Evolutionary conservation across 2,329 filamentous ascomycete genomes (phyloP).

Genomic region (Aureobasidium lini): DNA sequence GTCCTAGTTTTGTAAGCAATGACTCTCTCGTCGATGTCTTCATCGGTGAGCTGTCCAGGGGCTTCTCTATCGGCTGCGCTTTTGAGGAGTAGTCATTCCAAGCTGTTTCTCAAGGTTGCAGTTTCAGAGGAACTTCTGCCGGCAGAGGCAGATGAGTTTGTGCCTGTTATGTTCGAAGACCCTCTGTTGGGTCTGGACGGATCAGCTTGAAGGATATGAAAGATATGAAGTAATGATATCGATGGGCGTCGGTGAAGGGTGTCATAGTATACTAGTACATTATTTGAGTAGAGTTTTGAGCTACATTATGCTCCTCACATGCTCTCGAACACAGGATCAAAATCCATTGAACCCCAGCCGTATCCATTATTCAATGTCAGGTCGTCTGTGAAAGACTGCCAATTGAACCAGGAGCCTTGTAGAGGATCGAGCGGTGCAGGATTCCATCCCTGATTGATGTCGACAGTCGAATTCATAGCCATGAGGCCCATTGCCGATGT

Average conservation of each 20-base stretch:
- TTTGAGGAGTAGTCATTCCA: too few species aligned
- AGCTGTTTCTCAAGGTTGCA: too few species aligned
- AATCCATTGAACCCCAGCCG: constrained; percentile 6
- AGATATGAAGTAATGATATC: not conserved
- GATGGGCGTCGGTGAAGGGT: not conserved
- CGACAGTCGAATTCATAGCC: not conserved
- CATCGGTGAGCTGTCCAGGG: too few species aligned
- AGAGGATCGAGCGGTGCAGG: not conserved
- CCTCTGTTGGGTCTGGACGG: too few species aligned
- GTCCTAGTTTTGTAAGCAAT: too few species aligned
- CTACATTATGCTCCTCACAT: not conserved
- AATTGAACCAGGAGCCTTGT: constrained; percentile 11
- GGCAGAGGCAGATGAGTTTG: too few species aligned
- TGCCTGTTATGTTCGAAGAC: too few species aligned
- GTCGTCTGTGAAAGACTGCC: constrained; percentile 11
- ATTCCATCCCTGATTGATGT: not conserved
- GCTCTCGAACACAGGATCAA: constrained; percentile 4
- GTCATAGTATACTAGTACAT: not conserved
- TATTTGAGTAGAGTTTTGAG: not conserved
- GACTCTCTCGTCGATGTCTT: too few species aligned
- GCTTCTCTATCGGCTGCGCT: too few species aligned
- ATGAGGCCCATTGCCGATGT: not conserved
- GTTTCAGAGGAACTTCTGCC: too few species aligned
- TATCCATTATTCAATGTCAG: not conserved
- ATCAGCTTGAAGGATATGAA: too few species aligned